Base-by-base conservation (phyloP, 1,284 basidiomycete genomes). In the Ceratobasidium sp. region DNA sequence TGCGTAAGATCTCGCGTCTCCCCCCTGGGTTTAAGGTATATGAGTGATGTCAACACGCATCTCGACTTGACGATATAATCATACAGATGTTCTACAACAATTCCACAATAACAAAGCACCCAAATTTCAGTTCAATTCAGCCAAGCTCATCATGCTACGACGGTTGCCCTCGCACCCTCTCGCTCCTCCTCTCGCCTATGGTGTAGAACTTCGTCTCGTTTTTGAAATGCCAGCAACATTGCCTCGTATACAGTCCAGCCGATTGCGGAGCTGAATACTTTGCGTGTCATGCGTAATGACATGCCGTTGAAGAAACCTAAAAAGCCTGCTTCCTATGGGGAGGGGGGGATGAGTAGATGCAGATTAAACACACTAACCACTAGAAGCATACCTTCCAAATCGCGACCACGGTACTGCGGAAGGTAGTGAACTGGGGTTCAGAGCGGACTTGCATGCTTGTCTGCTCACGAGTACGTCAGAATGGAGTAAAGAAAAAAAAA, bases 201-300 rank as follows among this genome's bases (percentile, higher is more conserved):
- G 9, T 24, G 9, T 4, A 22, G 31, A 22, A 60, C 14, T n/a
- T 48, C 69, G n/a, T 51, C 57, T 27, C 69, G 24, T 22, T 72
- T 72, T 31, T 62, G 56, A 41, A 72, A 72, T 19, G 69, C 69
- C 19, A 76, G 36, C 54, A 96, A 84, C 53, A 94, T 82, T 41
- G 90, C 93, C 82, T 97, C 96, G 79, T 97, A 98, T 0, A 96
- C 93, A 0, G 91, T 93, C 96, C 96, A 98, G 0, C 91, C 95
- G 76, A 98, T 95, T 0, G 91, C 93, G 27, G 94, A 95, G 79
- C 93, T 94, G n/a, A 94, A 84, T 0, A 97, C 90, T 82, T 98
- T 98, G 60, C 96, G 88, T 5, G 92, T 90, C 79, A 97, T 88
- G 11, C 96, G 89, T 51, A 98, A 84, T 0, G 91, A 91, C 24